A percentile compares a stretch with the other conserved stretches of the same genome.
Conservation (phyloP, 352 stramenopile genomes). For the Aphanomyces euteiches region DNA sequence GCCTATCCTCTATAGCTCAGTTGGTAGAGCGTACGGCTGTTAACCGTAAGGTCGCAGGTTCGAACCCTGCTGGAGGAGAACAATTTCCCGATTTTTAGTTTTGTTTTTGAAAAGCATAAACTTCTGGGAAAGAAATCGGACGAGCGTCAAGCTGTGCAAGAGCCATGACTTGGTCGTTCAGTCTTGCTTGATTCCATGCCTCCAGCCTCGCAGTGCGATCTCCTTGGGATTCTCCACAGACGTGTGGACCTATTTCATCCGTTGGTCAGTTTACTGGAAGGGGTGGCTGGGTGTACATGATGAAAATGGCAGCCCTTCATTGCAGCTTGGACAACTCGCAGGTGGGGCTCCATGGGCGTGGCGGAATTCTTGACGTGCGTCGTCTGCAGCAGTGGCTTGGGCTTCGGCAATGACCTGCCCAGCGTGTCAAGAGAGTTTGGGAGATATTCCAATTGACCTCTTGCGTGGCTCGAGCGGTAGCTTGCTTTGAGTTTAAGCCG, state of each 20-base stretch:
- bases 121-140: not conserved
- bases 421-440: not conserved
- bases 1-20: conserved; percentile 32
- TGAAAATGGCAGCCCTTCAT: not conserved
- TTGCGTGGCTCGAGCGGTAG: conserved; percentile 4
- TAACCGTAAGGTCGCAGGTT: conserved; percentile 40
- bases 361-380: conserved; percentile 4
- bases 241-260: not conserved
- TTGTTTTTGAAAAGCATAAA: too few relatives aligned
- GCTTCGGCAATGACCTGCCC: conserved; percentile 23
- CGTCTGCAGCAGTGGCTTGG: not conserved
- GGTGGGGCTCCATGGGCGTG: not conserved
- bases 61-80: conserved; percentile 33
- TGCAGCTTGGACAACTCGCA: not conserved
- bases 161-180: not conserved
- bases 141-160: not conserved
- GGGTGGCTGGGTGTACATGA: not conserved
- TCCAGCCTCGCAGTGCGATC: not conserved
- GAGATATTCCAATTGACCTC: not conserved
- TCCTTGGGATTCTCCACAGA: not conserved
- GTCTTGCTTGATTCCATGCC: not conserved
- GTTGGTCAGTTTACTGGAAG: not conserved
- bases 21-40: conserved; percentile 37
- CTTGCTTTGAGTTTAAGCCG: conserved; percentile 23
- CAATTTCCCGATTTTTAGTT: too few relatives aligned